Evolutionary conservation across 208 protist species (phyloP).

Genomic region (Pavlovales sp.): DNA sequence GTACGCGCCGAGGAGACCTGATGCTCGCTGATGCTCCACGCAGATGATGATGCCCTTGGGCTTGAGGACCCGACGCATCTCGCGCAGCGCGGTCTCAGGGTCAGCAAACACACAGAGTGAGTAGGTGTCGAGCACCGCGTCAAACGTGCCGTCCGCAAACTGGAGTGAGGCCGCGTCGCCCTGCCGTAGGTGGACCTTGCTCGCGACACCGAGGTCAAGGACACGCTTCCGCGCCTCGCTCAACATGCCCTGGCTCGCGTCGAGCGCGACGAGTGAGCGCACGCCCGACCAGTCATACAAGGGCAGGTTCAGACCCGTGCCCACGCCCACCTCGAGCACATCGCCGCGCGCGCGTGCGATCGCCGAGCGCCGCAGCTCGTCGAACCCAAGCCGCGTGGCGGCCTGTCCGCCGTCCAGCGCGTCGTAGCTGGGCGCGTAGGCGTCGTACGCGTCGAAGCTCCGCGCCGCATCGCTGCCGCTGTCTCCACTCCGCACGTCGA

Average conservation of each 20-base stretch:
- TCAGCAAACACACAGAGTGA: background rate
- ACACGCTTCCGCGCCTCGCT: background rate
- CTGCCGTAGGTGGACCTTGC: background rate
- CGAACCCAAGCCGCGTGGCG: background rate
- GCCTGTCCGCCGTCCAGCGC: background rate
- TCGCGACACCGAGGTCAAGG: background rate
- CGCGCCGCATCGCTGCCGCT: too few species aligned
- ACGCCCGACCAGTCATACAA: background rate
- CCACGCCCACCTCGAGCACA: constrained; percentile 23
- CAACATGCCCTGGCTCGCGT: background rate
- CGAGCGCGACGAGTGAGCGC: background rate
- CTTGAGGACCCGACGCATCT: constrained; percentile 24
- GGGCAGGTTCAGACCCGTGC: constrained; percentile 28
- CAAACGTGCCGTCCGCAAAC: background rate
- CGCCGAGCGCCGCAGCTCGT: background rate
- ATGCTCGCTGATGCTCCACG: constrained; percentile 14
- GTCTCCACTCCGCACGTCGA: too few species aligned
- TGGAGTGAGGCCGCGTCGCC: background rate
- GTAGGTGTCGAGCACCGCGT: constrained; percentile 19
- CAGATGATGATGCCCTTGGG: background rate
- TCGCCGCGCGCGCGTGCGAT: background rate
- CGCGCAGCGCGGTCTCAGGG: background rate
- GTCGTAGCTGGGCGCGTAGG: background rate
- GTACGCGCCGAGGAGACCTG: background rate
- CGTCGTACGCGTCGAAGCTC: too few species aligned